Evolutionary conservation across 2,329 filamentous ascomycete species (phyloP).

Genomic region (Aspergillus luchuensis): DNA sequence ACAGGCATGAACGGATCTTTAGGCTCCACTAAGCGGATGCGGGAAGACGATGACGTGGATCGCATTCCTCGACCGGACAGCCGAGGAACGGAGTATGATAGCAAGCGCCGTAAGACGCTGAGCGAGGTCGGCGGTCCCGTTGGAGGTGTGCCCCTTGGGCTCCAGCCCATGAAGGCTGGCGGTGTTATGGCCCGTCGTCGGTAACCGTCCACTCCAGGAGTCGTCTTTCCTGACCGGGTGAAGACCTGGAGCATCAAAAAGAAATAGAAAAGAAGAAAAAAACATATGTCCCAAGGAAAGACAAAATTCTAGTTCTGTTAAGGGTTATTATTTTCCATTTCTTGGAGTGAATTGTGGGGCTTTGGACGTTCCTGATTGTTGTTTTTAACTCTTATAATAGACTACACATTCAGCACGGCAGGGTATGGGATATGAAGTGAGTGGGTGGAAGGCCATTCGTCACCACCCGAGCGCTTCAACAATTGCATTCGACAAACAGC

Average conservation of each 20-base stretch:
- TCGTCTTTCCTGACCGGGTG: background rate
- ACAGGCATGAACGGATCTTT: conserved; percentile 68
- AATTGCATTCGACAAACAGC: background rate
- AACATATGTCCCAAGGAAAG: conserved; percentile 14
- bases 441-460: background rate
- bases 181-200: conserved; percentile 44
- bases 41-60: conserved; percentile 67
- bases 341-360: conserved; percentile 20
- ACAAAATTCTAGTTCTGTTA: conserved; percentile 15
- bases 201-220: conserved; percentile 23
- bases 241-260: background rate
- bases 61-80: conserved; percentile 66
- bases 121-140: conserved; percentile 59
- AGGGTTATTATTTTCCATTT: conserved; percentile 9
- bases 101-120: conserved; percentile 80
- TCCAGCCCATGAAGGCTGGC: conserved; percentile 49
- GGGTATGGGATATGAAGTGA: conserved; percentile 4
- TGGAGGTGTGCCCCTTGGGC: conserved; percentile 39
- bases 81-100: conserved; percentile 59
- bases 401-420: conserved; percentile 16
- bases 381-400: conserved; percentile 19
- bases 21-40: conserved; percentile 60
- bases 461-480: background rate
- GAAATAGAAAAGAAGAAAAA: background rate
- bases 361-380: conserved; percentile 10